phyloP scores from a whole-genome alignment of 495 filamentous ascomycete genomes.

The Rusavskia elegans region DNA sequence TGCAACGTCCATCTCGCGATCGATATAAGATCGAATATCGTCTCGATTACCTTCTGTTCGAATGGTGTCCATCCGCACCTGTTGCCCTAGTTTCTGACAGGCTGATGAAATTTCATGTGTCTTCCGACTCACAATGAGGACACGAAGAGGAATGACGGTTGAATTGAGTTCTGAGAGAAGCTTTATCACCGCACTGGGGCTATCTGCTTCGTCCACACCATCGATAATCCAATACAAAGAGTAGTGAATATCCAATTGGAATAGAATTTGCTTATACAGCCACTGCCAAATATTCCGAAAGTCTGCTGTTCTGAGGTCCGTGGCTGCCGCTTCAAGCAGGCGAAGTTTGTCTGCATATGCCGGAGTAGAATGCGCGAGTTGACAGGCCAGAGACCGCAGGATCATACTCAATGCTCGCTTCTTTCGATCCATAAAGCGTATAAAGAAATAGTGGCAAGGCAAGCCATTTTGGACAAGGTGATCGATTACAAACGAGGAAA shows the following conservation, averaged over 20 bases:
- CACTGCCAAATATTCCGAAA: constrained; percentile 23
- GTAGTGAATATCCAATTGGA: constrained; percentile 3
- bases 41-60: background rate
- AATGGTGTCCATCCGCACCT: too few species aligned
- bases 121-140: too few species aligned
- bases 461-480: constrained; percentile 7
- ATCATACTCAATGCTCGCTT: constrained; percentile 17
- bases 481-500: constrained; percentile 16
- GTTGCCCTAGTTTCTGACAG: too few species aligned
- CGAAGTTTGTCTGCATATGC: background rate
- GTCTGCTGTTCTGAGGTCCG: constrained; percentile 10
- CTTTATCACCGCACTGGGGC: too few species aligned
- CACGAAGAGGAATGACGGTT: too few species aligned
- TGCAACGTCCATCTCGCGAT: too few species aligned
- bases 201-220: constrained; percentile 15
- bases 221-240: constrained; percentile 17
- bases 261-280: constrained; percentile 13
- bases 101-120: too few species aligned
- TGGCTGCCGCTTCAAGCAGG: background rate
- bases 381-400: too few species aligned
- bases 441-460: constrained; percentile 22
- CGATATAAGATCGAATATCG: constrained; percentile 8
- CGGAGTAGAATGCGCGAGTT: too few species aligned
- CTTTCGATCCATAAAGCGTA: constrained; percentile 18
- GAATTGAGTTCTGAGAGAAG: too few species aligned